Base-by-base conservation (phyloP, 148 eudicot genomes). In the Chenopodium quinoa region DNA sequence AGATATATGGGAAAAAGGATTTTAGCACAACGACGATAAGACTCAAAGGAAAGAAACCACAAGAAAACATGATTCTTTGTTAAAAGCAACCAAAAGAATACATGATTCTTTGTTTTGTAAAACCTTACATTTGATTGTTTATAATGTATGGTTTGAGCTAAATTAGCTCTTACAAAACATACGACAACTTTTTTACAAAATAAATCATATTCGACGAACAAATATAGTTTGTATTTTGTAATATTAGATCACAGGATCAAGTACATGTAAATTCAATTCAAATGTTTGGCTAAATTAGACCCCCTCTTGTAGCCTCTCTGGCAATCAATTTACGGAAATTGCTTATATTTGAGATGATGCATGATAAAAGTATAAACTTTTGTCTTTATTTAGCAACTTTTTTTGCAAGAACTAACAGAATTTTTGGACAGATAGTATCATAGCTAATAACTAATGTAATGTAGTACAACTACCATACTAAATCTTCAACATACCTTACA, bases 1-100 rank as follows among this genome's bases (percentile, higher is more conserved):
- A 91, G 92, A 86, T 92, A 92, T 58, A 83, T 90, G 89, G 93
- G 95, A 46, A 86, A 80, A 50, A 89, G 46, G 79, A 92, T 89
- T 77, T 73, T 90, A 72, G 77, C 67, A 27, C 87, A 84, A 77
- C 83, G 90, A 80, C 31, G 32, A 65, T 81, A 32, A 72, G 76
- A 54, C 40, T 48, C 62, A 19, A 74, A 71, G 63, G 31, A 62
- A 84, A 54, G 11, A 58, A 52, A 62, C 10, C 16, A 75, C 71
- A 70, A 63, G 71, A 74, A 77, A 71, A 77, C 56, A 46, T 71
- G 81, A 76, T 84, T 69, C 72, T 58, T 79, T 84, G 48, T 23
- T 50, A 71, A 48, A 52, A n/a, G 77, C 52, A 48, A 52, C 29
- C 54, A 44, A 46, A 74, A 48, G 77, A 46, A 77, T 76, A 81